Evolutionary conservation across 768 basidiomycete genomes (phyloP).

Genomic region (Tylopilus vinaceipallidus): DNA sequence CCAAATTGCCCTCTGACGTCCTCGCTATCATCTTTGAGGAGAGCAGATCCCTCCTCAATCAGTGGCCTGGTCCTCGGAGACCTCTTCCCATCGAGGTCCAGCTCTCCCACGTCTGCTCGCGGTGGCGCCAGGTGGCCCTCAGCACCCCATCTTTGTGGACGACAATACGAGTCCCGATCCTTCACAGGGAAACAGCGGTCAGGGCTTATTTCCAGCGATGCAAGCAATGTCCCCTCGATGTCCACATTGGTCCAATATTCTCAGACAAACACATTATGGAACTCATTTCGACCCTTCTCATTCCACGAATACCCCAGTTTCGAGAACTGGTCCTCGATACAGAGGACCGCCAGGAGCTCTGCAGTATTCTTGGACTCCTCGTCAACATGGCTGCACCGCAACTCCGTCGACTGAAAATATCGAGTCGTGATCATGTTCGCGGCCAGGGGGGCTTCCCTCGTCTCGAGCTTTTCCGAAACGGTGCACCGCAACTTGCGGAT

Average conservation of each 20-base stretch:
- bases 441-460: conserved; percentile 28
- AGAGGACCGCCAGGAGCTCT: conserved; percentile 32
- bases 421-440: conserved; percentile 22
- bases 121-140: conserved; percentile 37
- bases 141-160: conserved; percentile 36
- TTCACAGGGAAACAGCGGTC: conserved; percentile 28
- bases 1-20: conserved; percentile 30
- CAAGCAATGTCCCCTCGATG: conserved; percentile 29
- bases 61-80: conserved; percentile 27
- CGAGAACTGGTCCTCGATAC: conserved; percentile 33
- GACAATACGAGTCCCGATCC: conserved; percentile 31
- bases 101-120: conserved; percentile 35
- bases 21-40: conserved; percentile 36
- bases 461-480: conserved; percentile 32
- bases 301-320: conserved; percentile 31
- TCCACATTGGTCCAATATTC: conserved; percentile 31
- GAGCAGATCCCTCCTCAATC: conserved; percentile 26
- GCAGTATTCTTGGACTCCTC: conserved; percentile 22
- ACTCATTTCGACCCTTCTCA: conserved; percentile 25
- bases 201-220: conserved; percentile 32
- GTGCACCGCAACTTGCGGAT: conserved; percentile 31
- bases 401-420: conserved; percentile 30
- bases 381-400: conserved; percentile 23
- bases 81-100: conserved; percentile 34
- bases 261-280: conserved; percentile 25